These are phyloP conservation scores for Macrolepiota fuliginosa DNA, from an alignment of 768 basidiomycete genomes.

Conservation along the genomic window DNA sequence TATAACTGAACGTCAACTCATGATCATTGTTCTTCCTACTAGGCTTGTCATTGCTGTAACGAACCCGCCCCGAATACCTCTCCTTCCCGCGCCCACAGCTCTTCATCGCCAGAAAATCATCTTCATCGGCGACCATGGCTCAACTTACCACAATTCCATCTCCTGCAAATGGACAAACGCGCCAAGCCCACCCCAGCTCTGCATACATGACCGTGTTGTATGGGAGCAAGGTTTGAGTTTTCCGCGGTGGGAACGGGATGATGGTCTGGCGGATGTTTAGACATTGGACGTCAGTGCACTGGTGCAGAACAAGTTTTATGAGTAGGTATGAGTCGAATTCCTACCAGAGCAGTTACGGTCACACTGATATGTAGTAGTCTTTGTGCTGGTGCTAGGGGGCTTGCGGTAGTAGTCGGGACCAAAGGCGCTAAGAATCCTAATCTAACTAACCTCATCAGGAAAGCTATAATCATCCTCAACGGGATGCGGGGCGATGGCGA, in stretches of 20 bases:
- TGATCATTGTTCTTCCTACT: too few relatives aligned
- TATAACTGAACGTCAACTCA: too few relatives aligned
- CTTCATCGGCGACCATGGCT: slow-evolving; percentile 75
- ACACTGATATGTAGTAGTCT: too few relatives aligned
- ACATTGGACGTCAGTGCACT: slow-evolving; percentile 56
- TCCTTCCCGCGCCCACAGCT: slow-evolving; percentile 85
- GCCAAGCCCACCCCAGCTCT: slow-evolving; percentile 57
- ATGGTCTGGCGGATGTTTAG: slow-evolving; percentile 91
- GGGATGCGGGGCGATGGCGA: too few relatives aligned
- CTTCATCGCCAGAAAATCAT: slow-evolving; percentile 76
- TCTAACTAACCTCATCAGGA: slow-evolving; percentile 77
- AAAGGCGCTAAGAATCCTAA: slow-evolving; percentile 36
- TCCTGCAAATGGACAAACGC: slow-evolving; percentile 64
- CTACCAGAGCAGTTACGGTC: too few relatives aligned
- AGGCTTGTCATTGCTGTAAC: too few relatives aligned
- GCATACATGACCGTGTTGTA: slow-evolving; percentile 88
- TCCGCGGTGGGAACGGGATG: slow-evolving; percentile 90
- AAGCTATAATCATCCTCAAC: slow-evolving; percentile 84
- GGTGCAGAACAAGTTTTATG: too few relatives aligned
- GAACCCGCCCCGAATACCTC: slow-evolving; percentile 71
- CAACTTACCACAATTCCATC: slow-evolving; percentile 83
- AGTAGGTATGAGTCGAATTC: too few relatives aligned
- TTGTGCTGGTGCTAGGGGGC: slow-evolving; percentile 11
- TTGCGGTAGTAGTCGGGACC: slow-evolving; percentile 51
- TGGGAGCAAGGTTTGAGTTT: slow-evolving; percentile 71